A percentile compares a stretch with the other conserved stretches of the same genome.
Evolutionary conservation across 2,329 filamentous ascomycete species (phyloP).

Genomic region (Neophaeococcomyces aloes): DNA sequence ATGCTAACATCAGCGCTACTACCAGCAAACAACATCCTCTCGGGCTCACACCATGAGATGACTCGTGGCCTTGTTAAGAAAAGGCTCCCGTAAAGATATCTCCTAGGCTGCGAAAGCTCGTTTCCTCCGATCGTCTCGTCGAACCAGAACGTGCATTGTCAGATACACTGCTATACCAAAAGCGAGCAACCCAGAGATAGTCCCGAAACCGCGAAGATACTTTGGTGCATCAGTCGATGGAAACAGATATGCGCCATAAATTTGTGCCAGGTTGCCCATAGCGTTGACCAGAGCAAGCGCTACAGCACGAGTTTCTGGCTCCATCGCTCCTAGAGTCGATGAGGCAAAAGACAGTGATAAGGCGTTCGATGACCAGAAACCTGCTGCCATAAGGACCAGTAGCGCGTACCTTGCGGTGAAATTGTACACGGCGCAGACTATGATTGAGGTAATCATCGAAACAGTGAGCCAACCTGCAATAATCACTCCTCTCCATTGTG

Average conservation of each 20-base stretch:
- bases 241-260: constrained; percentile 47
- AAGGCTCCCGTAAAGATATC: too few relatives aligned
- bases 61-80: too few relatives aligned
- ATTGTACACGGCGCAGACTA: constrained; percentile 61
- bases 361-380: constrained; percentile 63
- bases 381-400: constrained; percentile 70
- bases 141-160: constrained; percentile 22
- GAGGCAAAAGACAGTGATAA: constrained; percentile 43
- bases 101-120: too few relatives aligned
- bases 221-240: constrained; percentile 40
- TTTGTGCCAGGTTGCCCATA: constrained; percentile 45
- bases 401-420: constrained; percentile 60
- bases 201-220: constrained; percentile 37
- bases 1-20: too few relatives aligned
- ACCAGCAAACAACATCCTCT: too few relatives aligned
- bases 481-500: constrained; percentile 65
- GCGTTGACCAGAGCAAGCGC: constrained; percentile 44
- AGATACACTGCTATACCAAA: constrained; percentile 25
- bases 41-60: too few relatives aligned
- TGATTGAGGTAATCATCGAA: constrained; percentile 64
- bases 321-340: constrained; percentile 42
- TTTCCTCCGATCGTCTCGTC: background rate
- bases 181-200: constrained; percentile 27
- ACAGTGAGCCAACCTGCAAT: constrained; percentile 55
- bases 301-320: constrained; percentile 42